These are phyloP conservation scores for Colletotrichum sidae DNA, from an alignment of 2,329 filamentous ascomycete species.

Conservation along the genomic window DNA sequence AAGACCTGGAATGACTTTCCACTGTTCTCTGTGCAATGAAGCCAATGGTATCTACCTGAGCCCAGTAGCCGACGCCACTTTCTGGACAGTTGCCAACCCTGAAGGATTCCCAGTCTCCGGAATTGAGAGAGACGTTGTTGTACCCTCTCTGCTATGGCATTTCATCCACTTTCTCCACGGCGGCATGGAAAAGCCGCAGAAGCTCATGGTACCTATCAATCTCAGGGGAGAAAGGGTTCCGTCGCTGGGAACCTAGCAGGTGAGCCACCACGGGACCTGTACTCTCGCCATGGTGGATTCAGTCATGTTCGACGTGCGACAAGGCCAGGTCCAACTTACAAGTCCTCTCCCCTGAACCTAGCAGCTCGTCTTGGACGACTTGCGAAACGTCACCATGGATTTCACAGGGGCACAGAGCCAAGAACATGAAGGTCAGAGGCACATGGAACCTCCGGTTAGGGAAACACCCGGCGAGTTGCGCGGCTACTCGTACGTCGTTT, in stretches of 20 bases:
- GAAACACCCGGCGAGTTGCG: not conserved
- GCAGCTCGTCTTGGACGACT: not conserved
- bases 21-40: too few species aligned
- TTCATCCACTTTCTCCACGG: too few species aligned
- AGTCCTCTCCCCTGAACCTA: not conserved
- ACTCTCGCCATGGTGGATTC: not conserved
- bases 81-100: too few species aligned
- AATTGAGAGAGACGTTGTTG: too few species aligned
- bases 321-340: not conserved
- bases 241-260: not conserved
- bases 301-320: not conserved
- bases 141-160: too few species aligned
- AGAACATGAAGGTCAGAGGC: slow-evolving; percentile 3
- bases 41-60: too few species aligned
- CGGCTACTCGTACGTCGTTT: not conserved
- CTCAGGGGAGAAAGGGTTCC: slow-evolving; percentile 4
- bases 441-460: not conserved
- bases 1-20: too few species aligned
- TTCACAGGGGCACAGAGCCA: not conserved
- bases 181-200: not conserved
- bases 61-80: too few species aligned
- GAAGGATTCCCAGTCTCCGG: too few species aligned
- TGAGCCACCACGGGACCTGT: not conserved
- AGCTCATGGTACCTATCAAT: slow-evolving; percentile 11
- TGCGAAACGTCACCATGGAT: not conserved